Conservation (phyloP, 164 flowering plant genomes). For the Tetrastigma voinierianum region DNA sequence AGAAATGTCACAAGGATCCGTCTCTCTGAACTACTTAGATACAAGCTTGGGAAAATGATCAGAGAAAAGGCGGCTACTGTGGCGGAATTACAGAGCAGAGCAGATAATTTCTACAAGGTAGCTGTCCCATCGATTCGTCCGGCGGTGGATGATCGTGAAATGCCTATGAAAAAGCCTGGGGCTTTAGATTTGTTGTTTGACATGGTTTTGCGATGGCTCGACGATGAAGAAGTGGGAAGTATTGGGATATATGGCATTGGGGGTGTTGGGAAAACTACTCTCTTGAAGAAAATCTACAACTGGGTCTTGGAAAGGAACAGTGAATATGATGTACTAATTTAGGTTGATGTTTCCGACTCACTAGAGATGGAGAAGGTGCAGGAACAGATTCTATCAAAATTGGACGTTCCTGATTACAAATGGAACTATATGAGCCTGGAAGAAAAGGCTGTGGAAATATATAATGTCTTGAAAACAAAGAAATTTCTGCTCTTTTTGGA, state of each 20-base stretch:
- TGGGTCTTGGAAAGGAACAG: background rate
- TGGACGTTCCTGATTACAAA: background rate
- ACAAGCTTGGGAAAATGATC: background rate
- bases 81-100: background rate
- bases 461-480: background rate
- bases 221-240: background rate
- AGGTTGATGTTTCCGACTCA: background rate
- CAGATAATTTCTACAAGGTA: background rate
- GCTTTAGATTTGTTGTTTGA: background rate
- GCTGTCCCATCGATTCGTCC: background rate
- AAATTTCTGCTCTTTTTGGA: conserved; percentile 10
- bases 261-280: background rate
- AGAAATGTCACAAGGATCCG: background rate
- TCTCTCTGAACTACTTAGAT: background rate
- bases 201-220: background rate
- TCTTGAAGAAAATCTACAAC: background rate
- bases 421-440: background rate
- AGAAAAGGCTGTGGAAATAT: background rate
- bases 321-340: background rate
- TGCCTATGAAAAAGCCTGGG: background rate
- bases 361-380: background rate
- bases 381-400: background rate
- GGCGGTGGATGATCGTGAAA: background rate
- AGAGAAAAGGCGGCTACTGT: background rate
- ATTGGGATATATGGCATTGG: background rate